Evolutionary conservation across 73 alveolate species (phyloP), one percentile per base, ranked within the genome.

Genomic region (Paraurostyla sp.): DNA sequence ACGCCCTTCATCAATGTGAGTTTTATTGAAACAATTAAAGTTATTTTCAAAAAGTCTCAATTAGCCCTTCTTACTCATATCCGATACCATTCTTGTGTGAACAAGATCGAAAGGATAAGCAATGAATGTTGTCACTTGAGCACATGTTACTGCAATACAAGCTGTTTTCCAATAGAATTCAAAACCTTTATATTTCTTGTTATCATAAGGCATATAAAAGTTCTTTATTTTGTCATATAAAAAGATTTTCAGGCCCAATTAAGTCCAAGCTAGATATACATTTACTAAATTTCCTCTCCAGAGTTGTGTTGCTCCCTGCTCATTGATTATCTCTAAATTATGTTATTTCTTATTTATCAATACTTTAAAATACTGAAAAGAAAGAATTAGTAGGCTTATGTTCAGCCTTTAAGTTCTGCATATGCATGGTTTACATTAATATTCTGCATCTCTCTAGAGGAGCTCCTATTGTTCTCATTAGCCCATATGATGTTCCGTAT

Each of bases 401-500:
- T 0, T 35, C 7, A 4, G 57, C 59, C 54, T 76, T 58, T 42
- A 71, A 46, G 25, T 86, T 82, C 30, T 76, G 60, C 45, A 83
- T 48, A 90, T 82, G 90, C 33, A 40, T 29, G 0, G 78, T 76
- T 43, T 90, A 83, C 45, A 33, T 9, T 0, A 90, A n/a, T 0
- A 83, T 90, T 60, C 83, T 90, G 23, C 58, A 15, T 71, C 95
- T 90, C 43, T 90, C 95, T 16, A 90, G 27, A 15, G 95, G 95
- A 33, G 87, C 89, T 3, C 69, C 71, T 18, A 83, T 43, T 16
- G 90, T 42, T 43, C 43, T 60, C 22, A 51, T n/a, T 0, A 41
- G 22, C 0, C 43, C 78, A 22, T 54, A 41, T 0, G 92, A 33
- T 15, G 83, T 71, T 7, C 90, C 85, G 32, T 82, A 50, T 2